Evolutionary conservation across 306 rosid species (phyloP).

Genomic region (Prunus salicina): DNA sequence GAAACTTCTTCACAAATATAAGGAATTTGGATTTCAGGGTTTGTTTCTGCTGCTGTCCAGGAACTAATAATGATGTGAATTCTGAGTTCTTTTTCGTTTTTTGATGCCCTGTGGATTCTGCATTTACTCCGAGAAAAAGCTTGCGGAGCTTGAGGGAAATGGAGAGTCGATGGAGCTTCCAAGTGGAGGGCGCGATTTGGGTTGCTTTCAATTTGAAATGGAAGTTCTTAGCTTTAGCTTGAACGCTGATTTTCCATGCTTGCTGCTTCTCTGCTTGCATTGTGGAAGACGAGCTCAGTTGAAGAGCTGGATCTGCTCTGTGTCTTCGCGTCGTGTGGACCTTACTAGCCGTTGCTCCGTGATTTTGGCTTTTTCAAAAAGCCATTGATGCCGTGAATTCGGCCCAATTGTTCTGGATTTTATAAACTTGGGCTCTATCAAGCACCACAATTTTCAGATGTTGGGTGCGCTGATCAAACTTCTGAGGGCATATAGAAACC

Average conservation of each 20-base stretch:
- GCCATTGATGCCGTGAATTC: not conserved
- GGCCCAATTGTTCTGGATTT: not conserved
- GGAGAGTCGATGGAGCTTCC: constrained; percentile 36
- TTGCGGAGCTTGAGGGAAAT: constrained; percentile 45
- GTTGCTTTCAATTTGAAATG: constrained; percentile 38
- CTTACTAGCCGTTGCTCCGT: constrained; percentile 26
- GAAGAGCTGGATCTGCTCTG: not conserved
- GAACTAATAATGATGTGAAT: not conserved
- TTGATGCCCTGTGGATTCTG: constrained; percentile 23
- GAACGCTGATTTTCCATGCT: constrained; percentile 42
- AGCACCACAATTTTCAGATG: too few species aligned
- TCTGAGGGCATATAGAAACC: too few species aligned
- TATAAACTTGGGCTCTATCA: not conserved
- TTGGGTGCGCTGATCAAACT: too few species aligned
- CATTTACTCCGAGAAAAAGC: constrained; percentile 24
- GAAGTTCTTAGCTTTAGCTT: constrained; percentile 47
- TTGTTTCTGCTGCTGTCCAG: not conserved
- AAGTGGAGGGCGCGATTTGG: constrained; percentile 18
- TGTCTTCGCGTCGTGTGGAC: not conserved
- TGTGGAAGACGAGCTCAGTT: too few species aligned
- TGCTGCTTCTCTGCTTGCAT: constrained; percentile 36
- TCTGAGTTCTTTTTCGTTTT: not conserved
- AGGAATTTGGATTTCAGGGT: constrained; percentile 29
- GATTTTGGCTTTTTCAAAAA: not conserved
- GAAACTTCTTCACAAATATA: constrained; percentile 28